Conservation (phyloP, 1,284 basidiomycete genomes). For the Thelephora terrestris region DNA sequence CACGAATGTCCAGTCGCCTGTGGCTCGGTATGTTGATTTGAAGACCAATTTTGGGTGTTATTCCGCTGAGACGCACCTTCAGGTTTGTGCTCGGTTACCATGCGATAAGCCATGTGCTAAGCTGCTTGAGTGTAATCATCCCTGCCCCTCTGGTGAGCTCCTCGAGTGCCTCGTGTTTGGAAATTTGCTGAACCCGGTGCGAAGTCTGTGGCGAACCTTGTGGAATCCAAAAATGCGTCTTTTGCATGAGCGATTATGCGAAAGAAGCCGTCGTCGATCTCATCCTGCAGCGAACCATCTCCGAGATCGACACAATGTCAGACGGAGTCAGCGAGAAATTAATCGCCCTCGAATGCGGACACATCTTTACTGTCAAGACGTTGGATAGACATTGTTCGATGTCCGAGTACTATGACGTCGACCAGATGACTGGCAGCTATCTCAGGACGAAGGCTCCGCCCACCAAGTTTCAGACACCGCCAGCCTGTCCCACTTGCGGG, state of each 20-base stretch:
- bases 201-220: slow-evolving; percentile 66
- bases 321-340: slow-evolving; percentile 39
- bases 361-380: slow-evolving; percentile 64
- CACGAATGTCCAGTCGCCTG: slow-evolving; percentile 54
- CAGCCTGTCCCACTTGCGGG: slow-evolving; percentile 48
- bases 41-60: background rate
- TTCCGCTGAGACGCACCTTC: background rate
- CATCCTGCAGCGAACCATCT: slow-evolving; percentile 40
- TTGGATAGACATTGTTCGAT: slow-evolving; percentile 53
- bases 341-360: slow-evolving; percentile 54
- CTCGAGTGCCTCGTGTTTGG: background rate
- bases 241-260: slow-evolving; percentile 34
- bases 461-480: slow-evolving; percentile 32
- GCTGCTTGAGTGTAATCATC: slow-evolving; percentile 46
- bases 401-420: slow-evolving; percentile 37
- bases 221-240: slow-evolving; percentile 40
- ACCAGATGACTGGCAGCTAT: slow-evolving; percentile 27
- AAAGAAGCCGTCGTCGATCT: slow-evolving; percentile 45
- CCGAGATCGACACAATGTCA: slow-evolving; percentile 35
- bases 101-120: slow-evolving; percentile 48
- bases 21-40: slow-evolving; percentile 37
- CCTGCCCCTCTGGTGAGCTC: slow-evolving; percentile 56
- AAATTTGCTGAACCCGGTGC: slow-evolving; percentile 7
- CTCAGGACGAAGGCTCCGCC: slow-evolving; percentile 30
- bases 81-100: slow-evolving; percentile 62